These are phyloP conservation scores for Leucocoprinus birnbaumii DNA, from an alignment of 768 basidiomycete species.

Conservation along the genomic window DNA sequence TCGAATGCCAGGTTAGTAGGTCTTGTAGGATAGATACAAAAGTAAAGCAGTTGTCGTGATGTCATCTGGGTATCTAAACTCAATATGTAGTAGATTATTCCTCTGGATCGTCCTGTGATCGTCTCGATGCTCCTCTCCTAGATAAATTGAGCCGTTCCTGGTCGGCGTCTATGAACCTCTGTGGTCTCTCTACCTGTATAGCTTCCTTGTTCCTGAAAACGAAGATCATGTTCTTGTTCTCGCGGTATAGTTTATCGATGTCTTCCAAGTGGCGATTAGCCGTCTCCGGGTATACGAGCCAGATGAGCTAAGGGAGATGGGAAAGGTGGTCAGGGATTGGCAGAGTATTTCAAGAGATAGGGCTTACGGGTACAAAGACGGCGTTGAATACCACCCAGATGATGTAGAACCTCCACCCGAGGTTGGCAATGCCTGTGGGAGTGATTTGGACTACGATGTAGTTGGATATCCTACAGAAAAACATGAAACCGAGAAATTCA, in stretches of 20 bases:
- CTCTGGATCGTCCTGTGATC: neutral
- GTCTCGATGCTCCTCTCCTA: neutral
- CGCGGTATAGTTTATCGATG: conserved; percentile 45
- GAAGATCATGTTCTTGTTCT: conserved; percentile 37
- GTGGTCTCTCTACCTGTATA: conserved; percentile 39
- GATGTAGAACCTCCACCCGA: conserved; percentile 48
- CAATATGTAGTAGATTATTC: neutral
- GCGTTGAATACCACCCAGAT: conserved; percentile 50
- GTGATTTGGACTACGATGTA: conserved; percentile 50
- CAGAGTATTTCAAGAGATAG: neutral
- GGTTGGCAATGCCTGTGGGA: conserved; percentile 39
- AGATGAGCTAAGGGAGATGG: conserved; percentile 33
- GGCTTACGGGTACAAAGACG: conserved; percentile 44
- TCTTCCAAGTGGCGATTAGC: conserved; percentile 49
- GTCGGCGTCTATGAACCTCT: conserved; percentile 39
- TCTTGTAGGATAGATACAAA: too few relatives aligned
- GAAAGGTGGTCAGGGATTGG: neutral
- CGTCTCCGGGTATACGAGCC: conserved; percentile 47
- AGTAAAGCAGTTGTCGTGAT: neutral
- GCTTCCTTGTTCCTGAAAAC: conserved; percentile 42
- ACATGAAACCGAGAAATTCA: neutral
- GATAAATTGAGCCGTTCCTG: conserved; percentile 20
- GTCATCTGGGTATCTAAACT: neutral
- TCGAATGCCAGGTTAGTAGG: too few relatives aligned
- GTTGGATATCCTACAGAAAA: conserved; percentile 40